Base-by-base conservation (phyloP, 768 basidiomycete species). In the Auricularia cornea region DNA sequence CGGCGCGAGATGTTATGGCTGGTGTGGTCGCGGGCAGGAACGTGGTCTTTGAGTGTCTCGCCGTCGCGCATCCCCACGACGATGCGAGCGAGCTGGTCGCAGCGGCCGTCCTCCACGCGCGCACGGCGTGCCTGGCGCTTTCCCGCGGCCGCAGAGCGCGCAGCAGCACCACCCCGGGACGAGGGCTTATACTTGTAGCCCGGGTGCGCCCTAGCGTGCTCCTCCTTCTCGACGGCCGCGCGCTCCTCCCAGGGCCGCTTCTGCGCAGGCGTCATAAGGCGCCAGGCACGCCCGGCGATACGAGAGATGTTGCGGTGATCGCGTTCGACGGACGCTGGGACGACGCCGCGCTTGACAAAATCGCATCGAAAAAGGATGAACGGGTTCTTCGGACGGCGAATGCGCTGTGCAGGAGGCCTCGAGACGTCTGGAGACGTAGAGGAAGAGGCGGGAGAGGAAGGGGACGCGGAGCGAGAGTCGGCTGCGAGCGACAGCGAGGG, bases 291-390 rank as follows among this genome's bases (percentile, higher is more conserved):
- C 3, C 86, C 90, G 2, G 85, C 88, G 60, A 90, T 81, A 62
- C 84, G 80, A 63, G 86, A 88, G 63, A 93, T 82, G 62, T 84
- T 81, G 71, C 89, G 85, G 71, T 93, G 90, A 59, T 89, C 82
- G 18, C 78, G 78, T 74, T 89, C 88, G 2, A 84, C 80, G 48
- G 76, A 73, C 11, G 76, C 70, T 0, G 86, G 83, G 57, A 83
- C 77, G 65, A 83, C 80, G 61, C 84, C 79, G 65, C 87, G 83
- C 60, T 83, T 80, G 18, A 88, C 84, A 61, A 89, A 84, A 70
- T 90, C 84, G 70, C 84, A 88, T 48, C 90, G 81, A 71, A 89
- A 92, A 65, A 91, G 81, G 66, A 92, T 90, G 74, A 92, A 92
- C 0, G 89, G 85, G 72, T 91, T 91, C 18, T 85, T 78, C 0